Evolutionary conservation across 331 rosid species (phyloP), one percentile per base, ranked within the genome.

Genomic region (Malus hybrid): DNA sequence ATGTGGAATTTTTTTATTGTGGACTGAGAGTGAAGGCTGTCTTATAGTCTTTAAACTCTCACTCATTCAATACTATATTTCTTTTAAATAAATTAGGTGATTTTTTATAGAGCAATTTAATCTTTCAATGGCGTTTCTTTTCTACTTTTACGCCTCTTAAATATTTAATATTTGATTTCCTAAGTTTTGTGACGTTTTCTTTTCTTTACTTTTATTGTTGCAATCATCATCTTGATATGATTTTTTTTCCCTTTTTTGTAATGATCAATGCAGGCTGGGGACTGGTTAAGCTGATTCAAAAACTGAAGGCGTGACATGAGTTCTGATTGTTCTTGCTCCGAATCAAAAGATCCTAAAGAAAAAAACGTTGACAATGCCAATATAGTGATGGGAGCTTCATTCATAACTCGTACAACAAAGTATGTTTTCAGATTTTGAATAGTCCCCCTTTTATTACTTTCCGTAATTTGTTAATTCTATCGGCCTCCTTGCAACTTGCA

Each of bases 401-500:
- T 57, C 53, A 24, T 15, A 32, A 80, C 36, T 71, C 57, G 34
- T 63, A 18, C 63, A 52, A 63, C 9, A 75, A 75, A 78, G 84
- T 80, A 64, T 7, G 29, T 50, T 48, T 32, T 46, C 32, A 7
- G 14, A 18, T 63, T 63, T 9, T 32, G 29, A 19, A 32, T 6
- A 9, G 12, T 10, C 29, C 16, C 6, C 14, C 8, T 12, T 55
- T 36, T 65, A 18, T 32, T 4, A 34, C 6, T 16, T 57, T 15
- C 60, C 34, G 20, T 7, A 5, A 50, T 10, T 22, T 33, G 28
- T 75, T 33, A 2, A 10, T 30, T 32, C 30, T 55, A 2, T 6
- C 50, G 2, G 50, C 50, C 5, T 44, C 15, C 50, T 44, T 4
- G 50, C 50, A 3, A 28, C 29, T 28, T 28, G 29, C 29, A 30